Percentiles rank a stretch among this genome's conserved stretches.
Conservation (phyloP, 208 protist genomes). For the Porcisia deanei region DNA sequence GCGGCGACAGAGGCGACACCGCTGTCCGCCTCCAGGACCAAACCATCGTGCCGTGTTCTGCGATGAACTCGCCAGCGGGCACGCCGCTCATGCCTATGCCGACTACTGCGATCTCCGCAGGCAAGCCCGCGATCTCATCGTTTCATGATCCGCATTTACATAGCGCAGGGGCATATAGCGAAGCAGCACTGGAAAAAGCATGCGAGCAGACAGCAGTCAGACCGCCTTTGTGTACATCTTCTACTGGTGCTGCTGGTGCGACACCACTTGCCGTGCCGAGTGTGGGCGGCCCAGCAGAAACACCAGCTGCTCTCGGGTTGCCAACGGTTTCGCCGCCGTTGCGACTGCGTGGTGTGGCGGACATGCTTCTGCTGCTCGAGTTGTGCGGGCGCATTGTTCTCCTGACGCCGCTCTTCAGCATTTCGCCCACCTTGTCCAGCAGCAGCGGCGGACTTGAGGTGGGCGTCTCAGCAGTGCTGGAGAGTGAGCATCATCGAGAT, state of each 20-base stretch:
- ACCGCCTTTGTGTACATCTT: neutral
- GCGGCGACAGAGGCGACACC: neutral
- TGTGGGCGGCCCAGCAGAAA: neutral
- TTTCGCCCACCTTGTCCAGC: slow-evolving; percentile 3
- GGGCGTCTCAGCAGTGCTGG: neutral
- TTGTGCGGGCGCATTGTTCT: slow-evolving; percentile 28
- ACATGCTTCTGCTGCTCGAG: slow-evolving; percentile 35
- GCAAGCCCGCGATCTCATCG: neutral
- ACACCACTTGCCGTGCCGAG: neutral
- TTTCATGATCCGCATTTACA: slow-evolving; percentile 3
- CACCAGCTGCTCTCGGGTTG: neutral
- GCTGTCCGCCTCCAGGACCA: neutral
- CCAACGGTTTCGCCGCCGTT: slow-evolving; percentile 1
- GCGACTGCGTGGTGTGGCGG: slow-evolving; percentile 9
- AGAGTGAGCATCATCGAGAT: slow-evolving; percentile 1
- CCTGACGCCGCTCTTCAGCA: slow-evolving; percentile 27
- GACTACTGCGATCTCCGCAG: neutral
- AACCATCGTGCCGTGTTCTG: slow-evolving; percentile 5
- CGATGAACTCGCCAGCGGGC: slow-evolving; percentile 3
- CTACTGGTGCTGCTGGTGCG: neutral
- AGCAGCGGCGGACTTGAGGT: neutral
- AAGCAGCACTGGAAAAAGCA: slow-evolving; percentile 1
- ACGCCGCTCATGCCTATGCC: slow-evolving; percentile 25
- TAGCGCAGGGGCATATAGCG: slow-evolving; percentile 3
- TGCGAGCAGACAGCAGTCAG: neutral